Percentiles rank a stretch among this genome's conserved stretches.
These are phyloP conservation scores for Selaginella moellendorffii DNA, from an alignment of 75 land plant species.

Conservation along the genomic window DNA sequence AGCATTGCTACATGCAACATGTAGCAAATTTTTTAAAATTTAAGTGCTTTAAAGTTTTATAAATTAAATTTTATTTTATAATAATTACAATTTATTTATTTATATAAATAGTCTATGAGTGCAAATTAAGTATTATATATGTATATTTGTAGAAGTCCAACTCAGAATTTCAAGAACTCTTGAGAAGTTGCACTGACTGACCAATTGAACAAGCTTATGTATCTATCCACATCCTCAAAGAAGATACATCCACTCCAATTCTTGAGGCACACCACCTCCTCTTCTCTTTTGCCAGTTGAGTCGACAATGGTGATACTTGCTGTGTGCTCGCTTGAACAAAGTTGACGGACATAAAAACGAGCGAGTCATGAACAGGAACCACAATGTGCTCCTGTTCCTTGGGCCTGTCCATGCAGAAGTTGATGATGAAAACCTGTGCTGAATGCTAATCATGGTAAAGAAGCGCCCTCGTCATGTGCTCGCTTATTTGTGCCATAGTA, in stretches of 20 bases:
- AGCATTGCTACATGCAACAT: too few species aligned
- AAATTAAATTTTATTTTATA: too few species aligned
- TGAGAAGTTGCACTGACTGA: too few species aligned
- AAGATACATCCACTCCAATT: background rate
- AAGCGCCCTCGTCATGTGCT: constrained; percentile 3
- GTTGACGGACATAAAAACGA: background rate
- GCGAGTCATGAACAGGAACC: constrained; percentile 7
- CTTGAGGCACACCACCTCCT: background rate
- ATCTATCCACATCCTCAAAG: too few species aligned
- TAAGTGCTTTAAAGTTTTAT: too few species aligned
- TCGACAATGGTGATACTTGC: constrained; percentile 7
- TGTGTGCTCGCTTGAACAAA: background rate
- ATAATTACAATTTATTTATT: too few species aligned
- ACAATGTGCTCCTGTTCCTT: constrained; percentile 4
- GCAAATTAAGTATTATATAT: too few species aligned
- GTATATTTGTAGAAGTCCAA: too few species aligned
- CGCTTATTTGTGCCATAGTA: background rate
- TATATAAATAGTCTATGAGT: too few species aligned
- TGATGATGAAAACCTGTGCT: constrained; percentile 1
- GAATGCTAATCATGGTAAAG: constrained; percentile 2
- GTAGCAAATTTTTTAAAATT: too few species aligned
- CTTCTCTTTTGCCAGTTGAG: background rate
- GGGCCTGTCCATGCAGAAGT: background rate
- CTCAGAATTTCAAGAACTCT: too few species aligned
- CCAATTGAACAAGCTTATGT: too few species aligned